phyloP scores from a whole-genome alignment of 768 basidiomycete species.

The Lentinus tigrinus region DNA sequence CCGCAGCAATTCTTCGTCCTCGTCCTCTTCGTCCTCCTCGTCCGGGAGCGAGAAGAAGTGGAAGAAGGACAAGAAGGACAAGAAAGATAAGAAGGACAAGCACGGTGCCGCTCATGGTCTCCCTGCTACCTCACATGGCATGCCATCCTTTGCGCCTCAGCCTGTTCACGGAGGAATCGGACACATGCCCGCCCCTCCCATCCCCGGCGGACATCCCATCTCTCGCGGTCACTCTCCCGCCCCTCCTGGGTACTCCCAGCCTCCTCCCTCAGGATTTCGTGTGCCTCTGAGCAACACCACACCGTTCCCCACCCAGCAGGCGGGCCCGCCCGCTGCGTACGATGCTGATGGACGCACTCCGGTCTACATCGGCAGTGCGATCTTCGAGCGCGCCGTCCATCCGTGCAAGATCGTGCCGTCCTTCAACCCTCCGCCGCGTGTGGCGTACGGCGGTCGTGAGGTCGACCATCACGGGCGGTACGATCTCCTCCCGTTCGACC shows the following conservation, averaged over 20 bases:
- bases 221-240: neutral
- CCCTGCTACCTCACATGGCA: neutral
- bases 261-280: constrained; percentile 68
- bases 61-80: constrained; percentile 31
- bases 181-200: constrained; percentile 11
- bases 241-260: constrained; percentile 10
- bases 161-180: neutral
- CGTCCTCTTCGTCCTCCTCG: constrained; percentile 24
- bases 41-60: constrained; percentile 25
- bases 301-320: constrained; percentile 39
- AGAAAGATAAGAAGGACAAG: constrained; percentile 31
- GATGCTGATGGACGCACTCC: constrained; percentile 60
- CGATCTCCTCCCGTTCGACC: constrained; percentile 72
- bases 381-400: constrained; percentile 65
- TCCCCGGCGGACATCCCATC: neutral
- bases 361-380: constrained; percentile 72
- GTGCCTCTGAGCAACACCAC: constrained; percentile 47
- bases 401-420: constrained; percentile 78
- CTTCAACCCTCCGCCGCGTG: constrained; percentile 49
- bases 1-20: constrained; percentile 22
- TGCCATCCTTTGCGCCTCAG: neutral
- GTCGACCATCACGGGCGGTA: constrained; percentile 61
- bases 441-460: constrained; percentile 67
- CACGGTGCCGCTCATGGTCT: constrained; percentile 7
- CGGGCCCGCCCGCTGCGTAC: constrained; percentile 50